Evolutionary conservation across 192 early-diverging fungal species (phyloP).

Genomic region (Podila epicladia): DNA sequence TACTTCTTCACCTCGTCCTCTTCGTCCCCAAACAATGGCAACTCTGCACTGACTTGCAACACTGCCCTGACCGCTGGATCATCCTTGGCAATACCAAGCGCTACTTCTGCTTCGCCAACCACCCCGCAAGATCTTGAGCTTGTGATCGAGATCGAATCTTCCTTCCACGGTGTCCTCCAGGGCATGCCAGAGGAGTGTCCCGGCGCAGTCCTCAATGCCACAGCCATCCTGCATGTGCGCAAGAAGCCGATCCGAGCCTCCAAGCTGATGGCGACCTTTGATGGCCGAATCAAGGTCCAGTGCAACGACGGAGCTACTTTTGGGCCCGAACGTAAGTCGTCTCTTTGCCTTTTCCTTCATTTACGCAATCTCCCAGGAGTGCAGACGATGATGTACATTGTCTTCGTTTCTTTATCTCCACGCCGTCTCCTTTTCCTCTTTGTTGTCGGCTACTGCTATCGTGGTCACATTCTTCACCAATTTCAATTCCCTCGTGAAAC

Average conservation of each 20-base stretch:
- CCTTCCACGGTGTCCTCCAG: constrained; percentile 44
- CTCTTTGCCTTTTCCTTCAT: not conserved
- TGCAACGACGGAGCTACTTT: constrained; percentile 49
- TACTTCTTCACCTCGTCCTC: constrained; percentile 22
- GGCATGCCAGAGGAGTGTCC: constrained; percentile 41
- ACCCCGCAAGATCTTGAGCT: constrained; percentile 32
- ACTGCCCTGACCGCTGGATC: not conserved
- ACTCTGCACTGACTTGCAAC: not conserved
- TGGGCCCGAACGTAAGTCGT: constrained; percentile 41
- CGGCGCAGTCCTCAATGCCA: constrained; percentile 44
- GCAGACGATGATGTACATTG: too few species aligned
- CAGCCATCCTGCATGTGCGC: constrained; percentile 47
- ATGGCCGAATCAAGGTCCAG: constrained; percentile 48
- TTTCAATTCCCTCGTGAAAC: too few species aligned
- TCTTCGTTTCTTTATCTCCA: too few species aligned
- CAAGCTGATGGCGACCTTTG: constrained; percentile 44
- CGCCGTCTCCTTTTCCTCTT: too few species aligned
- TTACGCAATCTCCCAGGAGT: not conserved
- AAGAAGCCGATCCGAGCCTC: constrained; percentile 43
- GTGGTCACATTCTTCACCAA: too few species aligned
- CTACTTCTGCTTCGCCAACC: not conserved
- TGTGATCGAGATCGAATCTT: constrained; percentile 43
- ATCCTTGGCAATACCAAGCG: not conserved
- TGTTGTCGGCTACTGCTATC: too few species aligned
- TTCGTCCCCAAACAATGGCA: not conserved